These are phyloP conservation scores for Neurospora sp. DNA, from an alignment of 495 filamentous ascomycete species.

Conservation along the genomic window DNA sequence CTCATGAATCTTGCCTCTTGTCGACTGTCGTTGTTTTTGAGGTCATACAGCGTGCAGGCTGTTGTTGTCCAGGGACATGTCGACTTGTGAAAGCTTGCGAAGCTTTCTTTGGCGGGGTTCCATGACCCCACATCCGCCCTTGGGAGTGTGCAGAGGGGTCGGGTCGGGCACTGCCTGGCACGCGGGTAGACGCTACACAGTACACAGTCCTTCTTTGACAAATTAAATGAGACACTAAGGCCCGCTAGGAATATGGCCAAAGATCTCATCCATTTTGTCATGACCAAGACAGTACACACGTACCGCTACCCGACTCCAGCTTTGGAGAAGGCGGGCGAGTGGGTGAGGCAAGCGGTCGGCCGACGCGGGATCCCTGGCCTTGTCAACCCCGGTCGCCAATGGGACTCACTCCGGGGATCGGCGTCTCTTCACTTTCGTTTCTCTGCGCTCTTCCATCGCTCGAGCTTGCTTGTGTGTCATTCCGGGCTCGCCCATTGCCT, in stretches of 20 bases:
- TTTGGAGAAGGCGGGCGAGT: neutral
- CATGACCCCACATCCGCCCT: neutral
- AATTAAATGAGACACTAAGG: neutral
- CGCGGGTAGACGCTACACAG: neutral
- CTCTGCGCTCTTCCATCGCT: neutral
- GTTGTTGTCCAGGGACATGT: neutral
- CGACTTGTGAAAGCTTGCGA: neutral
- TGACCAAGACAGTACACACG: neutral
- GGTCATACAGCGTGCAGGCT: neutral
- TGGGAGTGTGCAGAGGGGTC: neutral
- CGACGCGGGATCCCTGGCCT: neutral
- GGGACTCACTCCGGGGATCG: neutral
- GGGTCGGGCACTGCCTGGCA: neutral
- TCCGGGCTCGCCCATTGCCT: neutral
- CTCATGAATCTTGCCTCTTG: neutral
- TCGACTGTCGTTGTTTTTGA: neutral
- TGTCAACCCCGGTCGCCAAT: neutral
- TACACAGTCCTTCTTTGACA: neutral
- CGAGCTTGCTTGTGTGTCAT: neutral
- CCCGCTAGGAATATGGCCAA: too few species aligned
- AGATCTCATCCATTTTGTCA: neutral
- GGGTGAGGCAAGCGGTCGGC: neutral
- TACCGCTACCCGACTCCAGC: neutral
- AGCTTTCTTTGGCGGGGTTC: neutral
- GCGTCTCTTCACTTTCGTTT: neutral